These are phyloP conservation scores for Adansonia grandidieri DNA, from an alignment of 441 rosid genomes.

Conservation along the genomic window DNA sequence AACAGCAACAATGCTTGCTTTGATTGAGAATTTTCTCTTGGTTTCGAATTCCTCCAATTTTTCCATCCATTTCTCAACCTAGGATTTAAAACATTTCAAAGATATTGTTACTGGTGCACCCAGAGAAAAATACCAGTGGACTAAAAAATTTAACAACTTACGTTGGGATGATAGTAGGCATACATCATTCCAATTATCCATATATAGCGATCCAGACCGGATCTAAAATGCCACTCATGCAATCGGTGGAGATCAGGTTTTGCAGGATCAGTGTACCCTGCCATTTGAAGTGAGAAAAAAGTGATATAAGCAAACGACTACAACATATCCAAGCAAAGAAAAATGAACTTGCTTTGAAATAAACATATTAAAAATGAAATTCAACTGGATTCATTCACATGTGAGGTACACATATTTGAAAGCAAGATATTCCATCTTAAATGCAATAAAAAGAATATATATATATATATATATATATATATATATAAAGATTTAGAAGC, in stretches of 20 bases:
- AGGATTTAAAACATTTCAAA: slow-evolving; percentile 32
- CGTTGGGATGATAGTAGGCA: slow-evolving; percentile 96
- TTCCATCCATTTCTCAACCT: slow-evolving; percentile 99
- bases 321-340: slow-evolving; percentile 16
- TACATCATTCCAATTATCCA: slow-evolving; percentile 98
- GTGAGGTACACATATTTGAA: slow-evolving; percentile 1
- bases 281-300: slow-evolving; percentile 27
- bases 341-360: slow-evolving; percentile 3
- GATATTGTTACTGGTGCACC: slow-evolving; percentile 15
- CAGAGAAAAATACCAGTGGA: slow-evolving; percentile 3
- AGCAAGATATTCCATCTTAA: background rate
- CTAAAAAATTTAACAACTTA: slow-evolving; percentile 39
- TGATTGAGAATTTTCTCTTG: slow-evolving; percentile 68
- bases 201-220: slow-evolving; percentile 98
- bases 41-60: slow-evolving; percentile 93
- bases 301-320: slow-evolving; percentile 10
- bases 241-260: slow-evolving; percentile 71
- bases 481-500: background rate
- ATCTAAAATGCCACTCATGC: slow-evolving; percentile 99
- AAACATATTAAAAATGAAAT: background rate
- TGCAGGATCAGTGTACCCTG: slow-evolving; percentile 96
- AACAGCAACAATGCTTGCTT: slow-evolving; percentile 61
- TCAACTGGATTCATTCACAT: slow-evolving; percentile 8
- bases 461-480: no score
- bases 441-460: background rate